Evolutionary conservation across 257 asterid genomes (phyloP).

Genomic region (Salvia splendens): DNA sequence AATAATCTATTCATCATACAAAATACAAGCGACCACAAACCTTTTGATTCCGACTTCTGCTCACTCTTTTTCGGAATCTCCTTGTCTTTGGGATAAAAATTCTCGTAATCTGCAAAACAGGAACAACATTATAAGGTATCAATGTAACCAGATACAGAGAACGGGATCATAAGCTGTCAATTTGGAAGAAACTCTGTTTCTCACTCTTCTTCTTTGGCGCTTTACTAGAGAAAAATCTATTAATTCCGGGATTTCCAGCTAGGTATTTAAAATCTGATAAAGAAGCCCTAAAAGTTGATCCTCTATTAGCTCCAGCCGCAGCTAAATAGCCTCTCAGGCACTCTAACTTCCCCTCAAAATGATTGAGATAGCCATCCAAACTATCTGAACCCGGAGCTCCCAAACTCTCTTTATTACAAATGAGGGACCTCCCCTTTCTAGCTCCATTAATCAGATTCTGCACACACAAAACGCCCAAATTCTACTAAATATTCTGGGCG

Average conservation of each 20-base stretch:
- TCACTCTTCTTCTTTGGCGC: conserved; percentile 77
- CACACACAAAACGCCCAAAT: too few relatives aligned
- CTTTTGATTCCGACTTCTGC: conserved; percentile 66
- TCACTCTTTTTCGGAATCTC: conserved; percentile 54
- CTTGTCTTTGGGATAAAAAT: conserved; percentile 56
- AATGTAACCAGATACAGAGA: background rate
- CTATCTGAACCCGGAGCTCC: conserved; percentile 28
- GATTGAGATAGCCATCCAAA: conserved; percentile 28
- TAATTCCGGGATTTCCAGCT: conserved; percentile 43
- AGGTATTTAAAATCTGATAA: conserved; percentile 47
- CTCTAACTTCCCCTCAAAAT: conserved; percentile 55
- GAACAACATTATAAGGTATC: background rate
- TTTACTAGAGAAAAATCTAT: conserved; percentile 60
- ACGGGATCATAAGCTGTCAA: too few relatives aligned
- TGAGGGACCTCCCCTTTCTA: conserved; percentile 38
- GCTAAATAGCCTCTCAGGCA: conserved; percentile 65
- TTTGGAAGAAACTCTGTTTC: conserved; percentile 18
- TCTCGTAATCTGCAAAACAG: conserved; percentile 55
- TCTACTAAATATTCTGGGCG: background rate
- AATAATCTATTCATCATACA: too few relatives aligned
- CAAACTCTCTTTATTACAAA: conserved; percentile 35
- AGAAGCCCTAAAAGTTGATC: conserved; percentile 37
- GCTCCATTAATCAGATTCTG: conserved; percentile 65
- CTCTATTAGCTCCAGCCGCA: conserved; percentile 42
- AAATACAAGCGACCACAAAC: conserved; percentile 32